Evolutionary conservation across 1,284 basidiomycete genomes (phyloP), one percentile per base, ranked within the genome.

Genomic region (Sphagnurus paluster): DNA sequence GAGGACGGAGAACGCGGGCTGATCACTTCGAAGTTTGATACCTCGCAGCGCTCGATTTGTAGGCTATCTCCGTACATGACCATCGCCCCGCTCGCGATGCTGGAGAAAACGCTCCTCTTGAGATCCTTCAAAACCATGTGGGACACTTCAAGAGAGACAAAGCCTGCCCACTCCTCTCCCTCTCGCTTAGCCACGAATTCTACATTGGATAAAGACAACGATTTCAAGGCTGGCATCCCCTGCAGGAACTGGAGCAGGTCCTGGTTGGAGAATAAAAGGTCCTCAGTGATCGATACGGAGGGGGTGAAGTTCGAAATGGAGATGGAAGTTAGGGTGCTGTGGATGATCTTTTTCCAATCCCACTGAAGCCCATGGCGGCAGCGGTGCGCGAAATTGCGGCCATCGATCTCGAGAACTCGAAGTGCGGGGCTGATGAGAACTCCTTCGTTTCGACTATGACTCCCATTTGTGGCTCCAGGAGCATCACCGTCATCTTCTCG

Each of bases 351-450:
- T 6, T 16, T 26, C 13, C 13, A 14, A 7, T n/a, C 11, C 13
- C 5, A 32, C 6, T 17, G 23, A 24, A 38, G 35, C 7, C 26
- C 23, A 8, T 16, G 28, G 11, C 4, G 7, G 26, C 42, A 44
- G 8, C 35, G 35, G 9, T 44, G 13, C 2, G 14, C 42, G 6
- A 37, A 44, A 26, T 44, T 44, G 4, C 42, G 24, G 7, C 42
- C 42, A 24, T 44, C 34, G 16, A 44, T 24, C 23, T 37, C 28
- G n/a, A 44, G 26, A 3, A 14, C 24, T 2, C 14, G 11, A 6
- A 38, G 42, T n/a, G 14, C 21, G 9, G 33, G 42, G 14, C 28
- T 28, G 23, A 2, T n/a, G 11, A 44, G 30, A 5, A 26, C 13
- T 16, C 29, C 3, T 11, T 35, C 23, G 16, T 19, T 44, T 2